A percentile compares a stretch with the other conserved stretches of the same genome.
Conservation (phyloP, 768 basidiomycete species). For the Termitomyces sp. region DNA sequence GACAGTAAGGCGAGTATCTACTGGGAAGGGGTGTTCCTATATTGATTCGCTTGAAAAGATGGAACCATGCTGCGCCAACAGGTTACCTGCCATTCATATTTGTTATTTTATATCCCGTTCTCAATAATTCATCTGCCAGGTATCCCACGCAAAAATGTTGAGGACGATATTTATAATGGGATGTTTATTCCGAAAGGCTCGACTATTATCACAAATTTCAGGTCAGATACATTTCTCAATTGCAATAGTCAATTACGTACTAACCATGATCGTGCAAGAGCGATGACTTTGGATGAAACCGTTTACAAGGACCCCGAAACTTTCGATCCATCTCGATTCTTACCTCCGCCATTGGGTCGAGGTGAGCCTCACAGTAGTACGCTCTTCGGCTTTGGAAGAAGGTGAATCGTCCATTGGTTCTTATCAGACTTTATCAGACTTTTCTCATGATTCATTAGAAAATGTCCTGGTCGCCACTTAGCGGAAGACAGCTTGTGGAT, state of each 20-base stretch:
- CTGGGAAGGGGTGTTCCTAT: too few species aligned
- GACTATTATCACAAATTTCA: conserved; percentile 9
- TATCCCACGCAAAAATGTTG: conserved; percentile 4
- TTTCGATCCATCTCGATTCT: conserved; percentile 10
- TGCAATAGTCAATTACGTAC: too few species aligned
- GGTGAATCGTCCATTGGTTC: neutral
- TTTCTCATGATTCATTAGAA: neutral
- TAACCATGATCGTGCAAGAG: neutral
- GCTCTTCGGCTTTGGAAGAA: conserved; percentile 11
- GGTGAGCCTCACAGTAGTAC: conserved; percentile 9
- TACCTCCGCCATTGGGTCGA: conserved; percentile 6
- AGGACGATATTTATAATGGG: conserved; percentile 11
- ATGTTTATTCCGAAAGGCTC: conserved; percentile 13
- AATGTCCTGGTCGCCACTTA: conserved; percentile 32
- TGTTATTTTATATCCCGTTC: too few species aligned
- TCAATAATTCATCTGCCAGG: neutral
- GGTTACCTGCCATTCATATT: neutral
- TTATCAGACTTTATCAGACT: too few species aligned
- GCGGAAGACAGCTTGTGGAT: conserved; percentile 35
- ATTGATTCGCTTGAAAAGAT: neutral
- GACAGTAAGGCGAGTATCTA: conserved; percentile 1
- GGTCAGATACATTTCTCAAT: neutral
- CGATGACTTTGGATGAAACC: conserved; percentile 9
- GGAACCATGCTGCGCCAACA: conserved; percentile 2
- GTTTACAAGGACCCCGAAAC: conserved; percentile 6